phyloP scores from a whole-genome alignment of 1,284 basidiomycete genomes.

The Marasmius tenuissimus region DNA sequence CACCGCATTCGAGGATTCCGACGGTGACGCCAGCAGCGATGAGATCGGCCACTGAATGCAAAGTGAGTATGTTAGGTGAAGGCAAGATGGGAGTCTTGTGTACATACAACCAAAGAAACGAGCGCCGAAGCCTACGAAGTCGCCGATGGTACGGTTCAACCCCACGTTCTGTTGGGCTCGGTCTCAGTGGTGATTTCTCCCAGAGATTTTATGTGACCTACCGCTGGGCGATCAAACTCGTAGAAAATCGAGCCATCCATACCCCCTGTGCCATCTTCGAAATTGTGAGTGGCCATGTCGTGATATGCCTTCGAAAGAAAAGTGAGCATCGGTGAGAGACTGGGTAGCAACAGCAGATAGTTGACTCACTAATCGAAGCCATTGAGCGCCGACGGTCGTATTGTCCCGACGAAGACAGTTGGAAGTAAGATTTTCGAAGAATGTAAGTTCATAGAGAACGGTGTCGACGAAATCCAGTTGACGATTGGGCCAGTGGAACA shows the following conservation, averaged over 20 bases:
- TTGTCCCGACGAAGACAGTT: background rate
- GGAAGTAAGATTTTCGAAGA: background rate
- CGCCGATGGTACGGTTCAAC: conserved; percentile 19
- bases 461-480: background rate
- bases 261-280: conserved; percentile 25
- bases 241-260: conserved; percentile 27
- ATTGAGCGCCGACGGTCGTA: background rate
- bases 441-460: background rate
- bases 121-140: conserved; percentile 19
- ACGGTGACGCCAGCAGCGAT: conserved; percentile 34
- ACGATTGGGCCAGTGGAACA: background rate
- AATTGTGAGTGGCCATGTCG: conserved; percentile 27
- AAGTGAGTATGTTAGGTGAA: background rate
- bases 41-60: conserved; percentile 33
- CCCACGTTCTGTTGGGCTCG: conserved; percentile 24
- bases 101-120: conserved; percentile 8
- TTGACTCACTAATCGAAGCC: background rate
- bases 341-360: background rate
- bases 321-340: background rate
- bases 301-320: conserved; percentile 25
- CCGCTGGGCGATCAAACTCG: conserved; percentile 26
- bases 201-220: conserved; percentile 9
- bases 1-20: conserved; percentile 34
- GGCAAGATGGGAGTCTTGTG: background rate
- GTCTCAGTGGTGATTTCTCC: background rate